phyloP scores from a whole-genome alignment of 2,329 filamentous ascomycete species.

The Penicillium glabrum region DNA sequence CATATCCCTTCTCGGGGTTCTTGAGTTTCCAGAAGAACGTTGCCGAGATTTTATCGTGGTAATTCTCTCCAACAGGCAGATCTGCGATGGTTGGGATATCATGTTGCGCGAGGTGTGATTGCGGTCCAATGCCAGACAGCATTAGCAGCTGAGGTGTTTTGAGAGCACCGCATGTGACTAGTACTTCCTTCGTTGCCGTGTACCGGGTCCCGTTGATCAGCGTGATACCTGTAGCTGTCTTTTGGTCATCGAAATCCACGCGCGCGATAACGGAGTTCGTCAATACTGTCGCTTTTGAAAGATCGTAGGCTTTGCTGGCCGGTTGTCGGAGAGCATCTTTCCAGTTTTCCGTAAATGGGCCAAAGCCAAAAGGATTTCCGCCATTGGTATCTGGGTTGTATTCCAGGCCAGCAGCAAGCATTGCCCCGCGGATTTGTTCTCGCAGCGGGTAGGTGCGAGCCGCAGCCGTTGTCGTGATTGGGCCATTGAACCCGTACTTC shows the following conservation, averaged over 20 bases:
- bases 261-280: neutral
- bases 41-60: constrained; percentile 9
- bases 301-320: neutral
- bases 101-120: constrained; percentile 22
- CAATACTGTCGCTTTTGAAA: neutral
- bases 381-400: neutral
- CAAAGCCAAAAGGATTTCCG: neutral
- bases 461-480: neutral
- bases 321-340: neutral
- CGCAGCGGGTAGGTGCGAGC: neutral
- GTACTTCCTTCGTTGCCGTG: neutral
- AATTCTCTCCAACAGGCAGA: constrained; percentile 9
- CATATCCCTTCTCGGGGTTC: constrained; percentile 11
- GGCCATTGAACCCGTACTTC: neutral
- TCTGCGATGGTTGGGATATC: constrained; percentile 25
- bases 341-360: neutral
- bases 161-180: neutral
- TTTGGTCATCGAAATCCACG: neutral
- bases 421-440: neutral
- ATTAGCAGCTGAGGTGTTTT: neutral
- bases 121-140: constrained; percentile 26
- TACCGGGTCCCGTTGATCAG: neutral
- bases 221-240: neutral
- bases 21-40: constrained; percentile 9
- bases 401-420: neutral